Conservation (phyloP, 176 grass and related monocot genomes). For the Hsuehochloa calcarea region DNA sequence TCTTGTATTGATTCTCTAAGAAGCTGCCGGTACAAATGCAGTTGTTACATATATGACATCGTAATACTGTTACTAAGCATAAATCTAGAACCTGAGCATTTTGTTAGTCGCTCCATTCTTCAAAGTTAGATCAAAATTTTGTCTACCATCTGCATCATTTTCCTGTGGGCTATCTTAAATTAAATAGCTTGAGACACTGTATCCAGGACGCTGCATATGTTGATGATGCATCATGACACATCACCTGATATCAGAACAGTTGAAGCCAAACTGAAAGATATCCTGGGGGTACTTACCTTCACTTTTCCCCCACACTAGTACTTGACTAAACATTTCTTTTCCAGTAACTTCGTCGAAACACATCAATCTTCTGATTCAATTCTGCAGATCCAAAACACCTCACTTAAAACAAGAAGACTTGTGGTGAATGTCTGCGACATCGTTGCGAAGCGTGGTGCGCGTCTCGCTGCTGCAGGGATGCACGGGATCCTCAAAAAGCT, state of each 20-base stretch:
- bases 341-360: not conserved
- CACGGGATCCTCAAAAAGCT: conserved; percentile 64
- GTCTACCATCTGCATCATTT: not conserved
- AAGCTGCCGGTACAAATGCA: not conserved
- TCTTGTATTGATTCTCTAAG: not conserved
- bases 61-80: not conserved
- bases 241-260: conserved; percentile 63
- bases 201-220: conserved; percentile 57
- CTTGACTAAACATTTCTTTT: not conserved
- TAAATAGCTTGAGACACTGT: conserved; percentile 18
- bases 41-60: not conserved
- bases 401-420: conserved; percentile 52
- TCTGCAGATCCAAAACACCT: conserved; percentile 53
- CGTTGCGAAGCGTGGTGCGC: conserved; percentile 55
- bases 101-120: not conserved
- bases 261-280: conserved; percentile 50
- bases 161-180: conserved; percentile 20
- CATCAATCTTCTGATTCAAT: not conserved
- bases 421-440: conserved; percentile 39
- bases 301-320: not conserved
- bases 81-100: not conserved
- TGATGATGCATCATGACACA: conserved; percentile 56
- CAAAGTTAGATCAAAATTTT: not conserved
- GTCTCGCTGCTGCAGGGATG: conserved; percentile 54
- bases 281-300: conserved; percentile 49